phyloP scores from a whole-genome alignment of 306 rosid genomes.

The Ormosia semicastrata region DNA sequence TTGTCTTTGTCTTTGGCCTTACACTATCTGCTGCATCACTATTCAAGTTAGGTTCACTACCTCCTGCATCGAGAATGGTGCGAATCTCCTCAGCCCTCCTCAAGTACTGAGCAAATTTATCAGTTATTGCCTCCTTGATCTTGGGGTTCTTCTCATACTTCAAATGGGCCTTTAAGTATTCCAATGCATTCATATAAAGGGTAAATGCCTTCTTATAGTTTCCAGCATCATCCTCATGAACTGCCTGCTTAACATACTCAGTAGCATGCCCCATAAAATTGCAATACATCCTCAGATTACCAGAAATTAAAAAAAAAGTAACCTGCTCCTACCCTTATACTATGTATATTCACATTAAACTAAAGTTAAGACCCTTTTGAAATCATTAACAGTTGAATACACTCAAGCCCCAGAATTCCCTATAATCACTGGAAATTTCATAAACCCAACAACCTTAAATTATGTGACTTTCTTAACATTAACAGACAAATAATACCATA shows the following conservation, averaged over 20 bases:
- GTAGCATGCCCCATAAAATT: slow-evolving; percentile 80
- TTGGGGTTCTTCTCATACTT: slow-evolving; percentile 86
- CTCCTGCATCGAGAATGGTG: slow-evolving; percentile 64
- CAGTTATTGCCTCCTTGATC: slow-evolving; percentile 70
- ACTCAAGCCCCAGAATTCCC: background rate
- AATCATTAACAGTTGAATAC: background rate
- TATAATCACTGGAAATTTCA: background rate
- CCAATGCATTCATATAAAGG: slow-evolving; percentile 73
- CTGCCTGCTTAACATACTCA: slow-evolving; percentile 78
- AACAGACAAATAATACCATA: background rate
- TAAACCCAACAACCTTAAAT: background rate
- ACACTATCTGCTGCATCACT: slow-evolving; percentile 55
- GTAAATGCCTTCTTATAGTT: slow-evolving; percentile 76
- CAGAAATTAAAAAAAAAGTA: background rate
- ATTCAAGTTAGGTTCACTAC: slow-evolving; percentile 50
- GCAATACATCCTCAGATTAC: slow-evolving; percentile 61
- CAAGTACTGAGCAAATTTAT: slow-evolving; percentile 73
- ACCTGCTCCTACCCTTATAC: background rate
- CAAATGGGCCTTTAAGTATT: slow-evolving; percentile 70
- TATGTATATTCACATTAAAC: background rate
- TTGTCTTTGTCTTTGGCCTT: slow-evolving; percentile 60
- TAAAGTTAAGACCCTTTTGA: background rate
- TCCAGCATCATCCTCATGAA: slow-evolving; percentile 74
- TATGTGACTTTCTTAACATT: background rate
- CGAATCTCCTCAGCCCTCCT: slow-evolving; percentile 89